A percentile compares a stretch with the other conserved stretches of the same genome.
Conservation (phyloP, 2,329 filamentous ascomycete genomes). For the Nannizziopsis barbatae region DNA sequence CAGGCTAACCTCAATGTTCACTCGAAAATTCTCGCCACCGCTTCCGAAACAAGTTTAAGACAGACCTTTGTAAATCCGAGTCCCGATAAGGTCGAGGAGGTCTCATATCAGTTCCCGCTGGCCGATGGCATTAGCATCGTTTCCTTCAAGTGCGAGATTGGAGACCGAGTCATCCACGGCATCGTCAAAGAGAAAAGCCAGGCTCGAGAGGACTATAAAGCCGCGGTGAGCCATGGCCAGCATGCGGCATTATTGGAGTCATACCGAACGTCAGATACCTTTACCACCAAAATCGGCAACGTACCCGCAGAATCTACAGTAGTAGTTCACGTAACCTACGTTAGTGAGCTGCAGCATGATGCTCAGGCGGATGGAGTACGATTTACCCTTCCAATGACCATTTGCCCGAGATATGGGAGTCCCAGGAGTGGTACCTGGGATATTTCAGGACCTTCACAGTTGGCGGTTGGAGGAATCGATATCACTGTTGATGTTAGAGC, state of each 20-base stretch:
- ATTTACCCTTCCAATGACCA: conserved; percentile 5
- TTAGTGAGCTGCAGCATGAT: conserved; percentile 8
- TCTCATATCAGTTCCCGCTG: conserved; percentile 58
- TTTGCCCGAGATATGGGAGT: conserved; percentile 9
- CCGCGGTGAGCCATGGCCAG: conserved; percentile 48
- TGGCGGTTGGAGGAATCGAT: not conserved
- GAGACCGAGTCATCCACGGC: conserved; percentile 44
- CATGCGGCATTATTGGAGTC: conserved; percentile 53
- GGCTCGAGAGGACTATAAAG: conserved; percentile 49
- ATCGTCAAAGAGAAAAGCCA: conserved; percentile 55
- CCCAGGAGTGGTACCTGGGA: conserved; percentile 30
- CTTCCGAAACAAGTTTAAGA: conserved; percentile 27
- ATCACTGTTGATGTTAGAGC: conserved; percentile 7
- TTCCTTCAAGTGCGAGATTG: conserved; percentile 54
- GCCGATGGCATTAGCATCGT: conserved; percentile 63
- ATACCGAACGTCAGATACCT: conserved; percentile 51
- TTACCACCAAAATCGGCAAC: conserved; percentile 57
- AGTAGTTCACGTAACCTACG: conserved; percentile 4
- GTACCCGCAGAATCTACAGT: conserved; percentile 40
- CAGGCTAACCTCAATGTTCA: conserved; percentile 48
- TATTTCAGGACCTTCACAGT: not conserved
- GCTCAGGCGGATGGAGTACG: conserved; percentile 55
- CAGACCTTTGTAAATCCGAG: conserved; percentile 54
- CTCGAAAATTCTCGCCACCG: conserved; percentile 49
- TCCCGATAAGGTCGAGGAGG: conserved; percentile 39